phyloP scores from a whole-genome alignment of 495 filamentous ascomycete genomes.

The Copromyces sp. region DNA sequence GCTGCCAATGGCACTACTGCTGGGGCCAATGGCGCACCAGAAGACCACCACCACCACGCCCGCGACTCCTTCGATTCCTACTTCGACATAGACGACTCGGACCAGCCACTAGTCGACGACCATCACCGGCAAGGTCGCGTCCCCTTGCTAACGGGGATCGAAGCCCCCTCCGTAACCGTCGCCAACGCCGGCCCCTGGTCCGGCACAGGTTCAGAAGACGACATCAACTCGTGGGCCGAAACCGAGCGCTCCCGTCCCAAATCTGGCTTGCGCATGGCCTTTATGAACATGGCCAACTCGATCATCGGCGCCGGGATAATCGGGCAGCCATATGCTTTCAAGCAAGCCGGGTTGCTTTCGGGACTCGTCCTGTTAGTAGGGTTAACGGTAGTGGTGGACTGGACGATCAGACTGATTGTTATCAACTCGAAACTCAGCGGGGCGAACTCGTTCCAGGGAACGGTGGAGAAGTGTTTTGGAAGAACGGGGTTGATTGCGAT shows the following conservation, averaged over 20 bases:
- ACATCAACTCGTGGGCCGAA: conserved; percentile 32
- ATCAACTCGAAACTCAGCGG: conserved; percentile 92
- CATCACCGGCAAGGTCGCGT: conserved; percentile 36
- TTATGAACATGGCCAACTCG: conserved; percentile 99
- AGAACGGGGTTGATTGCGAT: conserved; percentile 81
- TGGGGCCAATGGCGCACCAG: conserved; percentile 18
- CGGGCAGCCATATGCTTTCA: conserved; percentile 90
- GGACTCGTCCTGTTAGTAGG: conserved; percentile 68
- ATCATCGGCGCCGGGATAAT: conserved; percentile 99
- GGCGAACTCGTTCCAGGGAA: conserved; percentile 85
- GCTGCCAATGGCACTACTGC: conserved; percentile 13
- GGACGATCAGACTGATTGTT: conserved; percentile 95
- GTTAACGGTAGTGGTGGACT: conserved; percentile 80
- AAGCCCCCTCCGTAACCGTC: conserved; percentile 80
- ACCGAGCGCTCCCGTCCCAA: conserved; percentile 38
- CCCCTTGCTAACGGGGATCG: conserved; percentile 75
- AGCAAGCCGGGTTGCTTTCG: conserved; percentile 73
- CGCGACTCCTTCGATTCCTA: conserved; percentile 29
- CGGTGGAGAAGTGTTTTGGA: conserved; percentile 89
- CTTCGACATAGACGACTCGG: conserved; percentile 18
- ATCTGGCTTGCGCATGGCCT: conserved; percentile 42
- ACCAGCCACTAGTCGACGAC: conserved; percentile 17
- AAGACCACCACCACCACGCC: conserved; percentile 30
- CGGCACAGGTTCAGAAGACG: conserved; percentile 32
- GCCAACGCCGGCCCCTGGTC: conserved; percentile 36